phyloP scores from a whole-genome alignment of 2,329 filamentous ascomycete species.

The Herpotrichia juniperi region DNA sequence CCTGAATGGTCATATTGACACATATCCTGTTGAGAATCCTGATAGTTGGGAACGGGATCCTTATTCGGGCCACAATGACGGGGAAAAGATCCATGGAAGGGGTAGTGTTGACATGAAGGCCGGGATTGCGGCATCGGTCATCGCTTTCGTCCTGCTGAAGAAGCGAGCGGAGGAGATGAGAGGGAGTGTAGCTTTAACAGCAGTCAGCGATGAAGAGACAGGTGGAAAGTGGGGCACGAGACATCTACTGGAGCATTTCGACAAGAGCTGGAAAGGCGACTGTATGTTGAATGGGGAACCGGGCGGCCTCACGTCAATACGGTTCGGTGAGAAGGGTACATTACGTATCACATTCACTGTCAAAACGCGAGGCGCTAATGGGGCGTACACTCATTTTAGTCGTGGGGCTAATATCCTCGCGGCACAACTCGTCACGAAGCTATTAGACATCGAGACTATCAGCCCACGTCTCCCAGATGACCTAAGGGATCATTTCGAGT shows the following conservation, averaged over 20 bases:
- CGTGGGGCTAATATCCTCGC: conserved; percentile 48
- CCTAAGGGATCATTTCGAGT: conserved; percentile 30
- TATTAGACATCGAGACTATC: conserved; percentile 38
- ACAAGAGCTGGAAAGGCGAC: conserved; percentile 43
- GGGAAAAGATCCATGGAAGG: conserved; percentile 43
- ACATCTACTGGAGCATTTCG: conserved; percentile 42
- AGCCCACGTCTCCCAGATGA: conserved; percentile 29
- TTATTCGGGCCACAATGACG: conserved; percentile 45
- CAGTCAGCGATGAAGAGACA: conserved; percentile 50
- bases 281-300: conserved; percentile 50
- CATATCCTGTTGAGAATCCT: conserved; percentile 45
- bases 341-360: conserved; percentile 47
- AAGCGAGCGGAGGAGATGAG: conserved; percentile 1
- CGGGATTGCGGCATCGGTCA: conserved; percentile 47
- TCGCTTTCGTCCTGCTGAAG: conserved; percentile 45
- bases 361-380: conserved; percentile 43
- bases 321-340: conserved; percentile 52
- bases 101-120: conserved; percentile 54
- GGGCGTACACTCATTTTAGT: conserved; percentile 48
- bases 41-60: conserved; percentile 45
- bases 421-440: conserved; percentile 31
- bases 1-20: conserved; percentile 53
- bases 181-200: conserved; percentile 28
- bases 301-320: conserved; percentile 44
- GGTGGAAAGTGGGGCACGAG: conserved; percentile 46